Evolutionary conservation across 768 basidiomycete species (phyloP).

Genomic region (Lentinula aciculospora): DNA sequence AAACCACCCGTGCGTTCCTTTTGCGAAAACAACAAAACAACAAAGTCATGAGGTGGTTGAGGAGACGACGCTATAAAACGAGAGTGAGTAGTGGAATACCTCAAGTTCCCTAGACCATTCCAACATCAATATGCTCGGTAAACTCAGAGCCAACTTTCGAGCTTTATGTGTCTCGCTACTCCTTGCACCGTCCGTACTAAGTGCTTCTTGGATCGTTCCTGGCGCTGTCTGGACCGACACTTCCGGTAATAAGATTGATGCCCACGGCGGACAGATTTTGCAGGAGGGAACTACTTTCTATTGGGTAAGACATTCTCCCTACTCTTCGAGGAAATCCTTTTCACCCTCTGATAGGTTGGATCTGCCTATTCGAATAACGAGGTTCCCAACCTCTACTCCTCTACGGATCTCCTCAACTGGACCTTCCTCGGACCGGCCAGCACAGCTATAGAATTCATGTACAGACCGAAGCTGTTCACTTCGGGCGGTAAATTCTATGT

Average conservation of each 20-base stretch:
- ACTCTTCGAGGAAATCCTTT: neutral
- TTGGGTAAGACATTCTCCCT: slow-evolving; percentile 22
- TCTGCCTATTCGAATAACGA: slow-evolving; percentile 2
- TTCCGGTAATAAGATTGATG: slow-evolving; percentile 18
- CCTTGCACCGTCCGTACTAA: neutral
- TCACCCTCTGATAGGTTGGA: neutral
- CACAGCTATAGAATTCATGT: slow-evolving; percentile 8
- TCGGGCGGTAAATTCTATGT: slow-evolving; percentile 16
- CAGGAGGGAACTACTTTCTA: slow-evolving; percentile 20
- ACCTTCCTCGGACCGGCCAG: slow-evolving; percentile 20
- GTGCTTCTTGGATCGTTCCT: slow-evolving; percentile 16
- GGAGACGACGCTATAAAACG: neutral
- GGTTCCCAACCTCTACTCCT: slow-evolving; percentile 21
- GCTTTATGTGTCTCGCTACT: neutral
- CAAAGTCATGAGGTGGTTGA: no score
- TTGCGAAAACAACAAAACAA: neutral
- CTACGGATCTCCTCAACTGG: slow-evolving; percentile 22
- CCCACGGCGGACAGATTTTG: slow-evolving; percentile 21
- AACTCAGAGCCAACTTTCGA: neutral
- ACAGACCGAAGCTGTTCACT: slow-evolving; percentile 11
- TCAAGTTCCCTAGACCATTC: no score
- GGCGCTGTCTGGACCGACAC: slow-evolving; percentile 24
- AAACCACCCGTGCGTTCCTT: neutral
- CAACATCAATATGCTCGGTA: neutral
- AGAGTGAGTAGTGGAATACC: neutral